A percentile compares a stretch with the other conserved stretches of the same genome.
These are phyloP conservation scores for Aspergillus quadrilineatus DNA, from an alignment of 2,329 filamentous ascomycete genomes.

Conservation along the genomic window DNA sequence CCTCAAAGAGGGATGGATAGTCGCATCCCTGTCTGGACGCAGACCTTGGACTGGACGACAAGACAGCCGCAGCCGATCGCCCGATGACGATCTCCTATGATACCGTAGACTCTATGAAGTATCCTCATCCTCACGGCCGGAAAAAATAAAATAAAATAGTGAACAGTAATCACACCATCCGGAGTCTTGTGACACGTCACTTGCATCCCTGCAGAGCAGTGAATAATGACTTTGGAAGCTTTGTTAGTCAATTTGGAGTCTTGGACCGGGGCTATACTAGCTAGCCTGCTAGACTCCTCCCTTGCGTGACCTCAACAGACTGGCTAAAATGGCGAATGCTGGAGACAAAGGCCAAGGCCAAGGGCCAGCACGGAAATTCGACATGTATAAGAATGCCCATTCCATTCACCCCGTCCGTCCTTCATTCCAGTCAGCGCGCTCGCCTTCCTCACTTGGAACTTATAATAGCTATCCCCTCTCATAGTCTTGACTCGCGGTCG, in stretches of 20 bases:
- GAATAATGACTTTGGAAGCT: slow-evolving; percentile 1
- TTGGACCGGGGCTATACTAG: not conserved
- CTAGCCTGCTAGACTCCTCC: not conserved
- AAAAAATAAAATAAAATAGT: too few species aligned
- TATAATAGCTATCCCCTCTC: too few species aligned
- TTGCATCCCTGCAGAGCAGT: not conserved
- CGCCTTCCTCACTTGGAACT: too few species aligned
- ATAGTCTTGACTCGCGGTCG: too few species aligned
- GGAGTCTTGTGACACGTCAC: slow-evolving; percentile 7
- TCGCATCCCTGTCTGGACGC: not conserved
- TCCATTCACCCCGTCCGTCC: not conserved
- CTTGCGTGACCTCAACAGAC: slow-evolving; percentile 11
- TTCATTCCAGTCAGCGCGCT: not conserved
- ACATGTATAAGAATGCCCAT: not conserved
- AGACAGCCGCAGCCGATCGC: not conserved
- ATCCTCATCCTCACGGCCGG: not conserved
- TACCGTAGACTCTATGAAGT: not conserved
- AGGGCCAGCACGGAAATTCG: not conserved
- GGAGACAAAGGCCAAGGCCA: not conserved
- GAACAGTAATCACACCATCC: not conserved
- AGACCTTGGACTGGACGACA: not conserved
- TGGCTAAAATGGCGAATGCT: too few species aligned
- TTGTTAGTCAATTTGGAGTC: not conserved
- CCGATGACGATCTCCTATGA: not conserved
- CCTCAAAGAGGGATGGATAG: not conserved